Evolutionary conservation across 139 green algal species (phyloP).

Genomic region (Tetraselmis striata): DNA sequence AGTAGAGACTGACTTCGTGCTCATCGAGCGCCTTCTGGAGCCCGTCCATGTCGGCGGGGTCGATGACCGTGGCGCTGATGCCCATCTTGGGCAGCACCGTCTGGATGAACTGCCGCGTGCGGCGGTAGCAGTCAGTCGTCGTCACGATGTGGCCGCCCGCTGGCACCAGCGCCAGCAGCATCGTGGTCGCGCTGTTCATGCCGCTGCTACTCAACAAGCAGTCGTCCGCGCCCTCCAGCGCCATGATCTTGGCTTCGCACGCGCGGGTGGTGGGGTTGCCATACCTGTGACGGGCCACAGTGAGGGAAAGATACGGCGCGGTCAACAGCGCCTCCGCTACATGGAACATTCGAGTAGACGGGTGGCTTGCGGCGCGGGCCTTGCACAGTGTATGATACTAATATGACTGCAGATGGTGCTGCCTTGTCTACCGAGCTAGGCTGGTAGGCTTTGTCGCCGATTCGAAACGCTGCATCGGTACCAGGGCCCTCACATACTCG

Average conservation of each 20-base stretch:
- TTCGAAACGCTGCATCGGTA: too few species aligned
- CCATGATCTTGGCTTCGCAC: constrained; percentile 89
- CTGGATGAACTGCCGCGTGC: constrained; percentile 96
- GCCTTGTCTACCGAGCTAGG: too few species aligned
- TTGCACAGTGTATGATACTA: too few species aligned
- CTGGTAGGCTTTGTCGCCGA: too few species aligned
- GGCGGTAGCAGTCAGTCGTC: constrained; percentile 98
- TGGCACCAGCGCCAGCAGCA: constrained; percentile 97
- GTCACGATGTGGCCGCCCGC: constrained; percentile 95
- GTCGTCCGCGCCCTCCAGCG: constrained; percentile 94
- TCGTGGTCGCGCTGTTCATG: constrained; percentile 97
- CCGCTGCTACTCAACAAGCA: constrained; percentile 85
- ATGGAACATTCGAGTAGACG: too few species aligned
- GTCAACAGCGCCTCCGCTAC: too few species aligned
- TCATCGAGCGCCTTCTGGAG: constrained; percentile 48
- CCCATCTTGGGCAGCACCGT: constrained; percentile 97
- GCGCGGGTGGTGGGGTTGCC: constrained; percentile 91
- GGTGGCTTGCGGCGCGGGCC: too few species aligned
- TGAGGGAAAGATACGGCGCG: too few species aligned
- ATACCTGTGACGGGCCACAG: constrained; percentile 88
- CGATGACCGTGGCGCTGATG: constrained; percentile 88
- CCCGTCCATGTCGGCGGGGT: constrained; percentile 81
- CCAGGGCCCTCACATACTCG: too few species aligned
- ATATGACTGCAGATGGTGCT: too few species aligned
- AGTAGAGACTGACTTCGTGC: constrained; percentile 80